Evolutionary conservation across 495 filamentous ascomycete species (phyloP).

Genomic region (Cercophora sp.): DNA sequence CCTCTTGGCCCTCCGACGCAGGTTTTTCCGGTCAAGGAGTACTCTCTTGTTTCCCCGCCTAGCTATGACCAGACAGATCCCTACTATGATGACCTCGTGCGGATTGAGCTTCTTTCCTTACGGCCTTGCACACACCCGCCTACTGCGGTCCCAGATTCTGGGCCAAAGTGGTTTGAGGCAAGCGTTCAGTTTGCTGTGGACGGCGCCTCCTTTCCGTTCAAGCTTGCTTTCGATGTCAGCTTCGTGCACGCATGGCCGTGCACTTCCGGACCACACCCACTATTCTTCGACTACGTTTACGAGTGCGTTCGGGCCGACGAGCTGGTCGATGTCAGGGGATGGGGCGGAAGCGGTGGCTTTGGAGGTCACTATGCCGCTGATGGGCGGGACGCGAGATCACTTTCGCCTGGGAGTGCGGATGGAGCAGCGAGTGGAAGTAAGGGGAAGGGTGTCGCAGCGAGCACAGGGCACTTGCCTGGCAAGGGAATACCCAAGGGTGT

Average conservation of each 20-base stretch:
- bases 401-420: slow-evolving; percentile 11
- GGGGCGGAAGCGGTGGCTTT: slow-evolving; percentile 48
- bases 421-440: neutral
- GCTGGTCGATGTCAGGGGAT: slow-evolving; percentile 57
- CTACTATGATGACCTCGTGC: slow-evolving; percentile 41
- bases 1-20: slow-evolving; percentile 58
- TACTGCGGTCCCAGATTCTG: slow-evolving; percentile 8
- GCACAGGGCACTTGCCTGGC: neutral
- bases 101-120: slow-evolving; percentile 61
- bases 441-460: slow-evolving; percentile 1
- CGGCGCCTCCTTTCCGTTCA: slow-evolving; percentile 58
- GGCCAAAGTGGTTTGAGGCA: slow-evolving; percentile 54
- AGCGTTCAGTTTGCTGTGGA: slow-evolving; percentile 64
- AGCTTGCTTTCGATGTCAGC: slow-evolving; percentile 58
- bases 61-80: slow-evolving; percentile 42
- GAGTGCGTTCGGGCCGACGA: slow-evolving; percentile 52
- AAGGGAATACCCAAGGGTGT: slow-evolving; percentile 4
- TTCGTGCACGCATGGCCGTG: slow-evolving; percentile 67
- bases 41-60: slow-evolving; percentile 47
- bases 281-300: slow-evolving; percentile 65
- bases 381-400: slow-evolving; percentile 16
- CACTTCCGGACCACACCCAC: slow-evolving; percentile 61
- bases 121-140: slow-evolving; percentile 16
- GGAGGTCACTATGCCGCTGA: slow-evolving; percentile 17
- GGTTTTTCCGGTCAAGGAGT: slow-evolving; percentile 59